Conservation (phyloP, 129 eudicot species). For the Mikania micrantha region DNA sequence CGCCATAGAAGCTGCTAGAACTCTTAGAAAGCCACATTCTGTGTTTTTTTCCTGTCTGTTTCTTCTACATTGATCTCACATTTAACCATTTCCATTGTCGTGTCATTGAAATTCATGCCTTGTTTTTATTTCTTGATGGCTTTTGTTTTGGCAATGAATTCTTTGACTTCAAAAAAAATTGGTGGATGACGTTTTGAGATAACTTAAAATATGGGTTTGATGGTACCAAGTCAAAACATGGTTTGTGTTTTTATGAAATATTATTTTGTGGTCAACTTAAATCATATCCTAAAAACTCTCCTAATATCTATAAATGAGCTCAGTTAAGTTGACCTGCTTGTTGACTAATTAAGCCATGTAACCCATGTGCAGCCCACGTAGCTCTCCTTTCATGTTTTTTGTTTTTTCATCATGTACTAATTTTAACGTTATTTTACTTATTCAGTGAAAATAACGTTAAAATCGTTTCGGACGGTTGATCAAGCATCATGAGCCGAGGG, state of each 20-base stretch:
- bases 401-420: neutral
- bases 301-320: constrained; percentile 1
- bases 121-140: constrained; percentile 5
- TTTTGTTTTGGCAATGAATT: constrained; percentile 19
- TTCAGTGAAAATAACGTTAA: too few relatives aligned
- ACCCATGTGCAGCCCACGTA: too few relatives aligned
- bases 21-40: constrained; percentile 33
- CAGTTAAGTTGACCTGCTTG: neutral
- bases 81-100: constrained; percentile 16
- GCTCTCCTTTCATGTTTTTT: too few relatives aligned
- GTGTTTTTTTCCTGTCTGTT: neutral
- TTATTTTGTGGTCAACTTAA: constrained; percentile 15
- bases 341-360: too few relatives aligned
- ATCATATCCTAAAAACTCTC: constrained; percentile 6
- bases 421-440: too few relatives aligned
- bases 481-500: too few relatives aligned
- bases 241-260: neutral
- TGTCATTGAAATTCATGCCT: constrained; percentile 14
- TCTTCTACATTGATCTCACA: constrained; percentile 11
- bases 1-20: constrained; percentile 13
- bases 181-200: constrained; percentile 22
- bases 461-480: too few relatives aligned
- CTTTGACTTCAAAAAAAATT: constrained; percentile 4
- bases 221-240: constrained; percentile 12
- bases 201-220: constrained; percentile 16